These are phyloP conservation scores for Ilyonectria robusta DNA, from an alignment of 2,329 filamentous ascomycete genomes.

Conservation along the genomic window DNA sequence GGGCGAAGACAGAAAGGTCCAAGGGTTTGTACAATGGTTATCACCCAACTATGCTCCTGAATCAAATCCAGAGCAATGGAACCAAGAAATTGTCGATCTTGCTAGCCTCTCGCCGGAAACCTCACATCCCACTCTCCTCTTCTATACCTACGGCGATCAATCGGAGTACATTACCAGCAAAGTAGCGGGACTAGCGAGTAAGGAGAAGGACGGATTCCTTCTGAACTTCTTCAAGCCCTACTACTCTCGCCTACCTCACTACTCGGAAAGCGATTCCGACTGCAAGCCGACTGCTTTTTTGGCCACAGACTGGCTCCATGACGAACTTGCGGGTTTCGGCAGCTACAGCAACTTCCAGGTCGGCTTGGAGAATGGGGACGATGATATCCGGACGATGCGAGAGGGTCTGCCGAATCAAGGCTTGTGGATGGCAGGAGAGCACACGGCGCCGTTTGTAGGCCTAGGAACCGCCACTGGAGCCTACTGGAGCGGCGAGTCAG, in stretches of 20 bases:
- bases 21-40: conserved; percentile 84
- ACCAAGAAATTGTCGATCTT: conserved; percentile 83
- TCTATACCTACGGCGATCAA: conserved; percentile 81
- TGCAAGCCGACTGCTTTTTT: conserved; percentile 76
- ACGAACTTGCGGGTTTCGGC: conserved; percentile 85
- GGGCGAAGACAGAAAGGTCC: conserved; percentile 58
- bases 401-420: conserved; percentile 75
- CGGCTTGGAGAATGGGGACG: conserved; percentile 78
- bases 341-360: conserved; percentile 90
- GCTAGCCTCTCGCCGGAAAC: conserved; percentile 71
- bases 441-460: conserved; percentile 91
- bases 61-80: conserved; percentile 76
- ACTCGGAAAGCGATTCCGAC: conserved; percentile 63
- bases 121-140: conserved; percentile 86
- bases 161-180: conserved; percentile 67
- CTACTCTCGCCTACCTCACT: conserved; percentile 81
- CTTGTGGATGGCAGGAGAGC: conserved; percentile 90
- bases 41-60: conserved; percentile 75
- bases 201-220: conserved; percentile 69
- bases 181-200: conserved; percentile 57
- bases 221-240: conserved; percentile 82
- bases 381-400: conserved; percentile 77
- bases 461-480: conserved; percentile 91
- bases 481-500: conserved; percentile 90
- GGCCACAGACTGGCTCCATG: conserved; percentile 83